Evolutionary conservation across 1,284 basidiomycete genomes (phyloP), one percentile per base, ranked within the genome.

Genomic region (Vanrija sp.): DNA sequence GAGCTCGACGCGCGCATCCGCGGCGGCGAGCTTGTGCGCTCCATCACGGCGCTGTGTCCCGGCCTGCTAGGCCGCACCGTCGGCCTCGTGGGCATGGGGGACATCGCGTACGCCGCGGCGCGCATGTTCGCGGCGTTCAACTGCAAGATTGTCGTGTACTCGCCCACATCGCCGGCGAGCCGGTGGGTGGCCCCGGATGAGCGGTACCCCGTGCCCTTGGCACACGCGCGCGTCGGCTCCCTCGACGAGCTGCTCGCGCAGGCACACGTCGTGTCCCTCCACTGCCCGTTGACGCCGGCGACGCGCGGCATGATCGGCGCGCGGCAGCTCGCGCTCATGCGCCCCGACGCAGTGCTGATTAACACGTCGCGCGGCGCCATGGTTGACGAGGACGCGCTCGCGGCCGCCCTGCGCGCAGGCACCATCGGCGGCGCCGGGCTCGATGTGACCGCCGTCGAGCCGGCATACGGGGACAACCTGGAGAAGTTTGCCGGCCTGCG

Each of bases 11-110:
- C 71, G 0, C 73, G 79, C 28, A 81, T 82, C 45, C 72, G 79
- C 7, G 76, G 76, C 23, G 86, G 86, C 80, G 85, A 87, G 64
- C 78, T 78, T 4, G 74, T 79, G 3, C 70, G 85, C 1, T 83
- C 84, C 0, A 76, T 83, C 43, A 80, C 79, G 0, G 69, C 62
- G 12, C 58, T 78, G 3, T 54, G 70, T 0, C 66, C 66, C 1
- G 71, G 74, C 0, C 72, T 88, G 15, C 64, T 74, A 18, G 71
- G 71, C 15, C 73, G 72, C 57, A 70, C 61, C 0, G 54, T 79
- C 2, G 78, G 78, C 0, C 49, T 78, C 16, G 65, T 79, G 3
- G 78, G 78, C 0, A 79, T 79, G 78, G 78, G 78, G 2, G 68
- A 72, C 47, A 78, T 74, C 7, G 73, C 77, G 0, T 65, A 68